Conservation (phyloP, 257 asterid genomes). For the Henckelia pumila region DNA sequence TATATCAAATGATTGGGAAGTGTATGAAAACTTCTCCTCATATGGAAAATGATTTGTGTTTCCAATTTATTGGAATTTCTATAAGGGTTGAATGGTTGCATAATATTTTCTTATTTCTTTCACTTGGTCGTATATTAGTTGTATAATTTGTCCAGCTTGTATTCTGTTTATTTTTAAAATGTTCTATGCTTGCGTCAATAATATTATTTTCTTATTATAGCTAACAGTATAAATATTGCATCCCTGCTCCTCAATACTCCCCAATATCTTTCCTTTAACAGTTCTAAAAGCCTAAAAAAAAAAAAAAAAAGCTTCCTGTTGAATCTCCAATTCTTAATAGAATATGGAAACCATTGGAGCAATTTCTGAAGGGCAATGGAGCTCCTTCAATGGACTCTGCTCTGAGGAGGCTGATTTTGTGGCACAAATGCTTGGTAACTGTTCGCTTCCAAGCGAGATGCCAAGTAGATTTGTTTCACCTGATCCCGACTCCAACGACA, state of each 20-base stretch:
- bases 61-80: constrained; percentile 16
- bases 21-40: constrained; percentile 16
- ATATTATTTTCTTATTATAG: constrained; percentile 7
- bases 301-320: neutral
- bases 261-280: constrained; percentile 15
- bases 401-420: constrained; percentile 58
- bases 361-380: constrained; percentile 45
- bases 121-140: constrained; percentile 33
- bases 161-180: neutral
- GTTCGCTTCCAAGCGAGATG: constrained; percentile 37
- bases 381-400: constrained; percentile 37
- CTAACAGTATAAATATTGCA: constrained; percentile 40
- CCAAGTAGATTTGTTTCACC: constrained; percentile 33
- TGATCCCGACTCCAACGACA: constrained; percentile 21
- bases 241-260: constrained; percentile 3
- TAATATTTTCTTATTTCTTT: constrained; percentile 23
- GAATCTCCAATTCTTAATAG: neutral
- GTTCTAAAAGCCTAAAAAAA: neutral
- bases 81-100: constrained; percentile 35
- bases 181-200: constrained; percentile 15
- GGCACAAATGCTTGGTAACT: constrained; percentile 47
- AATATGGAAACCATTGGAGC: constrained; percentile 49
- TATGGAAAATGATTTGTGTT: constrained; percentile 16
- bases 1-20: constrained; percentile 37
- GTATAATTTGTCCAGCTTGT: constrained; percentile 22